Conservation (phyloP, 2,329 filamentous ascomycete genomes). For the Trichoderma breve region DNA sequence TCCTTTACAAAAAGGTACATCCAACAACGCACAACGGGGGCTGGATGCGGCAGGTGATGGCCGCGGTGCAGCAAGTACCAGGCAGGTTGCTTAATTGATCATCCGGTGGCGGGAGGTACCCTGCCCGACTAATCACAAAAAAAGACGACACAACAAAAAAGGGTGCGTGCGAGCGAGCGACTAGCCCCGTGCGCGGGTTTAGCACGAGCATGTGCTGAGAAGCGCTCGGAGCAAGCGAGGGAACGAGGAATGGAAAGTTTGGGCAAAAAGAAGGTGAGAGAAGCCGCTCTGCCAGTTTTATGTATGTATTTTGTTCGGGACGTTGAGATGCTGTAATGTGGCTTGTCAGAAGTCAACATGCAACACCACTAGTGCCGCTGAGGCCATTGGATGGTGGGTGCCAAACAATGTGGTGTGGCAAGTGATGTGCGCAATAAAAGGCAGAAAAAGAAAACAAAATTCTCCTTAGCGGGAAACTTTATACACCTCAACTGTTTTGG, state of each 20-base stretch:
- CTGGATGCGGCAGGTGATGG: conserved; percentile 18
- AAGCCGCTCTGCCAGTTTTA: neutral
- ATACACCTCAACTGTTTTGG: neutral
- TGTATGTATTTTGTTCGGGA: neutral
- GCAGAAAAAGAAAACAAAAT: neutral
- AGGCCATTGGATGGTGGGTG: neutral
- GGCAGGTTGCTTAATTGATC: conserved; percentile 2
- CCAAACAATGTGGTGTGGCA: conserved; percentile 1
- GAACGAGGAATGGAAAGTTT: neutral
- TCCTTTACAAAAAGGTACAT: neutral
- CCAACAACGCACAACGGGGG: neutral
- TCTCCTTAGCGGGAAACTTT: conserved; percentile 12
- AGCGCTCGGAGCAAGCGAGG: neutral
- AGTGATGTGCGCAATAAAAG: conserved; percentile 1
- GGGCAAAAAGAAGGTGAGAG: neutral
- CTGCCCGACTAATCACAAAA: conserved; percentile 8
- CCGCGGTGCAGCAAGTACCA: conserved; percentile 3
- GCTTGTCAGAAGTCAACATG: neutral
- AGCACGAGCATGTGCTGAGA: conserved; percentile 22
- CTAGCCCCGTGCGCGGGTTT: conserved; percentile 18
- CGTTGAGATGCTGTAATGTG: neutral
- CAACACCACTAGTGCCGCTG: neutral
- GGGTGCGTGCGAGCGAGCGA: neutral
- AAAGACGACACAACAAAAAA: neutral
- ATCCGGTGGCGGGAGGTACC: conserved; percentile 10